Percentiles rank a stretch among this genome's conserved stretches.
phyloP scores from a whole-genome alignment of 345 rosid genomes.

The Euphorbia peplus region DNA sequence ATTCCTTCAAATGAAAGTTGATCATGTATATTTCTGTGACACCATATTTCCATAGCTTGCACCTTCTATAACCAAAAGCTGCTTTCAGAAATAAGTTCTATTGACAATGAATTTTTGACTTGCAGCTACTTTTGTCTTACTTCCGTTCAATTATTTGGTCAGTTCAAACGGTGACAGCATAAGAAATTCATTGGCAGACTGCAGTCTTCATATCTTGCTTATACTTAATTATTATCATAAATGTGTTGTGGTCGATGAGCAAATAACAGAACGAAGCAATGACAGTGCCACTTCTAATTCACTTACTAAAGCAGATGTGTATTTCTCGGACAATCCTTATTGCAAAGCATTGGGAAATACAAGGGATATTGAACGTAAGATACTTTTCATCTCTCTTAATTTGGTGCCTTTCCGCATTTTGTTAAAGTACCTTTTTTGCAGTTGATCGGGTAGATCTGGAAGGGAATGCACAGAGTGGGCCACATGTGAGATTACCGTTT shows the following conservation, averaged over 20 bases:
- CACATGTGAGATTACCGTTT: conserved; percentile 72
- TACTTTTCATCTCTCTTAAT: conserved; percentile 11
- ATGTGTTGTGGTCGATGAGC: conserved; percentile 52
- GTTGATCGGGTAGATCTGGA: conserved; percentile 88
- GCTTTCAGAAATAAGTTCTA: background rate
- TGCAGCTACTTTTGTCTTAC: conserved; percentile 80
- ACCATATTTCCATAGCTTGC: background rate
- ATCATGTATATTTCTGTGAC: background rate
- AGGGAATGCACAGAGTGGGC: conserved; percentile 57
- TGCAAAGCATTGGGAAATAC: conserved; percentile 84
- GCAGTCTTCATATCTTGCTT: conserved; percentile 81
- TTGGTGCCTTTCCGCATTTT: background rate
- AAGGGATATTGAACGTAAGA: conserved; percentile 86
- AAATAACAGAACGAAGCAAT: conserved; percentile 54
- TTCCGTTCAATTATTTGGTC: conserved; percentile 83
- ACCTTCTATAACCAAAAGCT: background rate
- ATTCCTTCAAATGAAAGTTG: background rate
- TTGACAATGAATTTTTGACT: conserved; percentile 28
- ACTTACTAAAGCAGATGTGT: conserved; percentile 45
- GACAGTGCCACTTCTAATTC: conserved; percentile 59
- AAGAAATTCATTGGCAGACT: conserved; percentile 64
- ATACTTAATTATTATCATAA: conserved; percentile 80
- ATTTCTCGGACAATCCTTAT: conserved; percentile 70
- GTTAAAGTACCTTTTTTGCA: conserved; percentile 34
- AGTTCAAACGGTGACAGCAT: conserved; percentile 58